These are phyloP conservation scores for Lentinula detonsa DNA, from an alignment of 768 basidiomycete genomes.

Conservation along the genomic window DNA sequence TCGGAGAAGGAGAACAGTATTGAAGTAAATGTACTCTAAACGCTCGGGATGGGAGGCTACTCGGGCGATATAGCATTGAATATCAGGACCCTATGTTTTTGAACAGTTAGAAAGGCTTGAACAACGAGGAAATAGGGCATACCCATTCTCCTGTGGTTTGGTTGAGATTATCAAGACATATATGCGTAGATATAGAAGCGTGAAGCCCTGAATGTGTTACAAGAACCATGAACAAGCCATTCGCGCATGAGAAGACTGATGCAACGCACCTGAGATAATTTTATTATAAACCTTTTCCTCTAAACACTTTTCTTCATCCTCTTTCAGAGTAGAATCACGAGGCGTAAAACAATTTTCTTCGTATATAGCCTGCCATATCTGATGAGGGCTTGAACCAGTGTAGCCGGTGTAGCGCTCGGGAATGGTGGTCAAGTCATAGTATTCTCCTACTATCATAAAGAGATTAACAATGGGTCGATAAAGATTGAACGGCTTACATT, in stretches of 20 bases:
- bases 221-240: background rate
- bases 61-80: conserved; percentile 68
- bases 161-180: conserved; percentile 86
- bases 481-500: conserved; percentile 32
- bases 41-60: conserved; percentile 87
- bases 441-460: conserved; percentile 71
- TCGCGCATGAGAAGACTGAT: background rate
- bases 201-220: conserved; percentile 60
- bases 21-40: conserved; percentile 78
- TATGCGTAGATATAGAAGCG: conserved; percentile 95
- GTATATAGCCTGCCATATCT: conserved; percentile 95
- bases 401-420: conserved; percentile 98
- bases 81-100: conserved; percentile 48
- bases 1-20: conserved; percentile 64
- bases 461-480: background rate
- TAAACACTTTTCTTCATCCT: conserved; percentile 61
- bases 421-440: conserved; percentile 84
- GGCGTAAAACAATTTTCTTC: conserved; percentile 97
- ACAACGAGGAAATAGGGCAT: conserved; percentile 15
- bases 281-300: conserved; percentile 97
- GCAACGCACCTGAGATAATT: conserved; percentile 77
- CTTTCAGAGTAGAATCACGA: conserved; percentile 55
- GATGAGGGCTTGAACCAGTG: conserved; percentile 75
- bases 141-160: conserved; percentile 92
- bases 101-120: background rate